A percentile compares a stretch with the other conserved stretches of the same genome.
phyloP scores from a whole-genome alignment of 1,139 yeast genomes.

The Taphrina sp. region DNA sequence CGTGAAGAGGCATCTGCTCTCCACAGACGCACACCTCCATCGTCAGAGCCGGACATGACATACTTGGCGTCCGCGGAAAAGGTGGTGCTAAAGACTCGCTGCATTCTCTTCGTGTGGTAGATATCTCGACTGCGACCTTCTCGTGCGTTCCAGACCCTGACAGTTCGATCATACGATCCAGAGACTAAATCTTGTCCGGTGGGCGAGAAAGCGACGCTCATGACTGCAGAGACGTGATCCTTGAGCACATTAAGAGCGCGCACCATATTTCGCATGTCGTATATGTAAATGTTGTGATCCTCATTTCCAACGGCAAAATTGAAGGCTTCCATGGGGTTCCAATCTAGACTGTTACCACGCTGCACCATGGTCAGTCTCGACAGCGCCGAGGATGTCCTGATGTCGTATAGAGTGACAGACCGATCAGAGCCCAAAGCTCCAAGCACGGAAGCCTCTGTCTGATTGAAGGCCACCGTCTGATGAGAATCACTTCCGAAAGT shows the following conservation, averaged over 20 bases:
- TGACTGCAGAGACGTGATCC: constrained; percentile 94
- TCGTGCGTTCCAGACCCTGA: constrained; percentile 69
- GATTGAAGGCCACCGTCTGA: constrained; percentile 77
- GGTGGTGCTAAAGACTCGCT: constrained; percentile 78
- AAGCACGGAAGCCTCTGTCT: constrained; percentile 81
- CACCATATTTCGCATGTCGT: constrained; percentile 91
- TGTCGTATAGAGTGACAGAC: constrained; percentile 83
- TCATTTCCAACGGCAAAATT: constrained; percentile 89
- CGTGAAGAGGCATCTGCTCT: constrained; percentile 82
- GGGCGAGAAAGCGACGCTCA: constrained; percentile 93
- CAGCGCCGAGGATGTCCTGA: constrained; percentile 87
- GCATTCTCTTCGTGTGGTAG: constrained; percentile 97
- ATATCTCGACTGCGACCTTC: constrained; percentile 94
- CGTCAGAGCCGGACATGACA: constrained; percentile 89
- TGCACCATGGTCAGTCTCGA: constrained; percentile 78
- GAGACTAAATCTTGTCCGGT: constrained; percentile 96
- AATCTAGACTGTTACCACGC: constrained; percentile 80
- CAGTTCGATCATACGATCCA: constrained; percentile 91
- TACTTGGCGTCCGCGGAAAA: constrained; percentile 87
- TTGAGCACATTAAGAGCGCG: constrained; percentile 79
- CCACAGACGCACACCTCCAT: constrained; percentile 93
- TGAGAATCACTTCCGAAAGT: constrained; percentile 97
- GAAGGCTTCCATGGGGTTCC: constrained; percentile 99
- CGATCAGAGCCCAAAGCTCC: constrained; percentile 94
- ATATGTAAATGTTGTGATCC: constrained; percentile 89